Conservation (phyloP, 1,139 yeast species). For the Zygoascus hellenicus region DNA sequence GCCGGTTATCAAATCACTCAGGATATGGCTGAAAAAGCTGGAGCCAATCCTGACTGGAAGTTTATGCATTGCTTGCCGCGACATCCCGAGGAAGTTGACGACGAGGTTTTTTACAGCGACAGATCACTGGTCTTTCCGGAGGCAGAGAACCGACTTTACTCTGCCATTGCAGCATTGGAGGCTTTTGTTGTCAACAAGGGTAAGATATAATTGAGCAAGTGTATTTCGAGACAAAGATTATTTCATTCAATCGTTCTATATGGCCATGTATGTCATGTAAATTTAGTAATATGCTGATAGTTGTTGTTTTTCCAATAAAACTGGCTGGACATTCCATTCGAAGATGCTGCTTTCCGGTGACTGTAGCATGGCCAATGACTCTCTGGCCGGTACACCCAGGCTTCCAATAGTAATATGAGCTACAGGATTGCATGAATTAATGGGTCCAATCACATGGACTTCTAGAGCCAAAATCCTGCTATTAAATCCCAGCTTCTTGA, state of each 20-base stretch:
- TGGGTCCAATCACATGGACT: conserved; percentile 39
- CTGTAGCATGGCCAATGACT: conserved; percentile 42
- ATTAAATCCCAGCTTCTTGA: conserved; percentile 15
- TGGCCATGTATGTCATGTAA: not conserved
- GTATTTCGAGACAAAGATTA: not conserved
- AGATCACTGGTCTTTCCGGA: conserved; percentile 86
- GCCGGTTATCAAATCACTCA: conserved; percentile 77
- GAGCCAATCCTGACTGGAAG: conserved; percentile 66
- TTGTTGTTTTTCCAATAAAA: conserved; percentile 14
- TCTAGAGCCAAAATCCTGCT: conserved; percentile 43
- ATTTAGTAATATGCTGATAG: conserved; percentile 16
- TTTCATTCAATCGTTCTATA: not conserved
- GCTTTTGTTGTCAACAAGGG: conserved; percentile 85
- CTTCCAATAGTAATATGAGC: conserved; percentile 81
- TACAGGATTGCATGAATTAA: conserved; percentile 40
- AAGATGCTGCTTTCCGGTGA: conserved; percentile 10
- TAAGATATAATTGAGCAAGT: conserved; percentile 32
- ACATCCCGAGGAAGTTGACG: conserved; percentile 88
- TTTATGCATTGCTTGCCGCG: conserved; percentile 98
- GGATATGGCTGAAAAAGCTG: conserved; percentile 50
- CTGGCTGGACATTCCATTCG: conserved; percentile 24
- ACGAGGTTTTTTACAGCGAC: conserved; percentile 82
- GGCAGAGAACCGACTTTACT: conserved; percentile 93
- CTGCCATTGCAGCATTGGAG: conserved; percentile 92
- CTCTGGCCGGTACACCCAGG: conserved; percentile 44